Evolutionary conservation across 148 eudicot genomes (phyloP), one percentile per base, ranked within the genome.

Genomic region (Pharnaceum exiguum): DNA sequence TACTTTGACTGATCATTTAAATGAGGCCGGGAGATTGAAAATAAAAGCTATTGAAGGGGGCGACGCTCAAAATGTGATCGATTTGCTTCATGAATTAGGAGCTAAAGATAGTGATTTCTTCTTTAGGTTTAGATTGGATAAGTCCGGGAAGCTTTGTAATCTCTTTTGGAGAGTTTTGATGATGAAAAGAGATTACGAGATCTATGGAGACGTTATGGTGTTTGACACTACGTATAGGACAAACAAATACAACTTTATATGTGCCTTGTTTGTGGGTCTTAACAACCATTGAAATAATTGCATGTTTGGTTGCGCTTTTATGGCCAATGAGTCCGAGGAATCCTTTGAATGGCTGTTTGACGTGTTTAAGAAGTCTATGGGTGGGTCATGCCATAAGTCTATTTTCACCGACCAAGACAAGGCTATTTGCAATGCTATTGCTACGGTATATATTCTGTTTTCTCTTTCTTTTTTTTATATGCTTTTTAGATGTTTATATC

Each of bases 341-440:
- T 32, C 42, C 0, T 32, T 33, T 35, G 29, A 32, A 0, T 53
- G 57, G 42, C 17, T 53, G 0, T 10, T 53, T 18, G 42, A 53
- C 5, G 35, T 28, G 0, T 32, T 53, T 8, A 53, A 33, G 12
- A 53, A 53, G 10, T 12, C 42, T 1, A 53, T 53, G 57, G 43
- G 42, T 0, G 10, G 7, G 3, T 9, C 1, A 11, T 33, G 42
- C 12, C 57, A 17, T 2, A 12, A 10, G 0, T 10, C 42, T 2
- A 52, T 52, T 3, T 52, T 52, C 15, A 52, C 56, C 9, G 40
- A 52, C 5, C 57, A 53, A 33, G 57, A 53, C 10, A 2, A 5
- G 5, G 26, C 10, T 1, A 53, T 53, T 25, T 1, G 9, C 6
- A 33, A 10, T 7, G 57, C 43, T 18, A 53, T 33, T 1, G 5